Base-by-base conservation (phyloP, 495 filamentous ascomycete genomes). In the Penicillium malachiteum region DNA sequence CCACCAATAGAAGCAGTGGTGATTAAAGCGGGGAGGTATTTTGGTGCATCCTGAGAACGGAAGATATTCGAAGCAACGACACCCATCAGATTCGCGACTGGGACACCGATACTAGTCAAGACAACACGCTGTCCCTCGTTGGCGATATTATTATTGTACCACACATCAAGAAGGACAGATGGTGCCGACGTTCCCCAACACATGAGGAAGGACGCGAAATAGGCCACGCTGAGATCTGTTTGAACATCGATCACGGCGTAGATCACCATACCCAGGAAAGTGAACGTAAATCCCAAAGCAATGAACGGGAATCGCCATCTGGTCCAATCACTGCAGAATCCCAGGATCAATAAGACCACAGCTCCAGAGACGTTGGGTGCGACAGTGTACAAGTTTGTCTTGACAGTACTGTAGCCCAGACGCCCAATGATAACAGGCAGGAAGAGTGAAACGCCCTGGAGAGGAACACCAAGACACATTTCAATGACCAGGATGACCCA, bases 151-250 rank as follows among this genome's bases (percentile, higher is more conserved):
- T 93, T 93, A 65, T 89, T 90, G 64, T 89, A 90, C 87, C 84
- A 87, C 14, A 69, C 71, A 55, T 75, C 76, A 0, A 82, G 68
- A 7, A 83, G 64, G 3, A 83, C 79, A 1, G 77, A 81, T 1
- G 80, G 80, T 1, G 79, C 78, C 0, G 74, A 78, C 2, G 80
- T 82, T 12, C 79, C 79, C 87, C 88, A 91, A 13, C 83, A 86
- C 87, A 92, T 91, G 86, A 91, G 90, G 66, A 91, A 92, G 17
- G 78, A 82, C 10, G 87, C 86, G 52, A 88, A 91, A 54, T 92
- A 92, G 3, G 87, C 88, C 3, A 91, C 76, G 31, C 82, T 76
- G 10, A 84, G 68, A 34, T 85, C 68, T 1, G 65, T 54, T 52
- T 81, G 56, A 13, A 88, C 85, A 60, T 91, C 56, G 53, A 90